Percentiles rank a stretch among this genome's conserved stretches.
Evolutionary conservation across 2,329 filamentous ascomycete species (phyloP).

Genomic region (Cryphonectria parasitica): DNA sequence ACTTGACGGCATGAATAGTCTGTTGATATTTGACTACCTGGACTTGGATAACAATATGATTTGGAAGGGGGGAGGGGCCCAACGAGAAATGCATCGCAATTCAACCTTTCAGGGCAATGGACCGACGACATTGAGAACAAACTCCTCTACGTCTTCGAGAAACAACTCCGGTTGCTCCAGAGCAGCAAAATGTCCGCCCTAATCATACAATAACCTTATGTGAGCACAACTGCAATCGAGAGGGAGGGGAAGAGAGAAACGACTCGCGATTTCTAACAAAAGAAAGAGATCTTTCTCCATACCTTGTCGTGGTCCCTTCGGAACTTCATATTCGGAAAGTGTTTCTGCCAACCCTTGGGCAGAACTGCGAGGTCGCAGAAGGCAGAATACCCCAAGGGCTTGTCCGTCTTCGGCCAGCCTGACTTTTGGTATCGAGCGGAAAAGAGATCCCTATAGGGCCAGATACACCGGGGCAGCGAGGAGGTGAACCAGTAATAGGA

Average conservation of each 20-base stretch:
- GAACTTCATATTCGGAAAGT: constrained; percentile 29
- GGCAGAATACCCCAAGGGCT: constrained; percentile 50
- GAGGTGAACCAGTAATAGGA: constrained; percentile 61
- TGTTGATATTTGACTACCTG: neutral
- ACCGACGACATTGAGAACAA: constrained; percentile 32
- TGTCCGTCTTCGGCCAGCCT: constrained; percentile 34
- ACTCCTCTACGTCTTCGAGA: constrained; percentile 49
- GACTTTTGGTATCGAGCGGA: neutral
- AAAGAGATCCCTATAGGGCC: constrained; percentile 48
- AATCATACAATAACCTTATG: neutral
- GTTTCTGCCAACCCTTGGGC: constrained; percentile 42
- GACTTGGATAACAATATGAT: neutral
- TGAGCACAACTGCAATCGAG: neutral
- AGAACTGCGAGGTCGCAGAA: constrained; percentile 49
- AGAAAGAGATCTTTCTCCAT: neutral
- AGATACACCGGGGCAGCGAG: constrained; percentile 52
- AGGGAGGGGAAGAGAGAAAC: neutral
- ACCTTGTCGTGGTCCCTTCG: constrained; percentile 28
- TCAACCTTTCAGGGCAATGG: neutral
- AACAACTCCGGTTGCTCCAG: constrained; percentile 48
- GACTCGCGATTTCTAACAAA: neutral
- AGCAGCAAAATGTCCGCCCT: constrained; percentile 59
- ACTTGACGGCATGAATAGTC: neutral
- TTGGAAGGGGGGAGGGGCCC: neutral
- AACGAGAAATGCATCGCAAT: neutral